Evolutionary conservation across 2,329 filamentous ascomycete species (phyloP).

Genomic region (Cercospora sojina): DNA sequence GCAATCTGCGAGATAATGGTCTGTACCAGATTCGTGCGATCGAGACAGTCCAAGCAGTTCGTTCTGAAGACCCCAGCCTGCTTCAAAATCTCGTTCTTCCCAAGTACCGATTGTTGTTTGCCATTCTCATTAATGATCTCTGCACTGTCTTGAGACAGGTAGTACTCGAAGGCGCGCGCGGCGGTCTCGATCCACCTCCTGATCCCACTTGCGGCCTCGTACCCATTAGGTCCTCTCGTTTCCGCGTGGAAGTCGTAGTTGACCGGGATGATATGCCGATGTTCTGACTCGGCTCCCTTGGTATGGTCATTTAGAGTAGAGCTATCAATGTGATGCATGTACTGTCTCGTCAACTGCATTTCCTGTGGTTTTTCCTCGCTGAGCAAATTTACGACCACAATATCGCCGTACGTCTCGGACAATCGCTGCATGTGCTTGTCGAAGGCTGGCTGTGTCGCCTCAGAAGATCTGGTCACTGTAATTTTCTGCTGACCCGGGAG

Average conservation of each 20-base stretch:
- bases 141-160: constrained; percentile 71
- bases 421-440: constrained; percentile 92
- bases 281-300: constrained; percentile 55
- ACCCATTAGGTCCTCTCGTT: constrained; percentile 80
- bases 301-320: constrained; percentile 64
- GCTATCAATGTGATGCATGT: constrained; percentile 71
- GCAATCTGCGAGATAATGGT: constrained; percentile 95
- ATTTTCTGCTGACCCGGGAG: constrained; percentile 95
- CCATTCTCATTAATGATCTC: constrained; percentile 50
- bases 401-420: constrained; percentile 80
- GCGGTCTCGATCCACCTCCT: constrained; percentile 73
- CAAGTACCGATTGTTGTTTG: constrained; percentile 29
- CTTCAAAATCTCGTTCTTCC: constrained; percentile 62
- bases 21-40: constrained; percentile 93
- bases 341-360: constrained; percentile 76
- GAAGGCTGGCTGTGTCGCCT: constrained; percentile 91
- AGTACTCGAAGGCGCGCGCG: constrained; percentile 88
- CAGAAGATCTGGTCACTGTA: constrained; percentile 78
- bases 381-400: constrained; percentile 92
- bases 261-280: constrained; percentile 73
- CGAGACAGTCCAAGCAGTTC: constrained; percentile 93
- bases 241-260: constrained; percentile 98
- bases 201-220: constrained; percentile 86
- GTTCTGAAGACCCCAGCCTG: constrained; percentile 96
- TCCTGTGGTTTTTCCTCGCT: constrained; percentile 86